phyloP scores from a whole-genome alignment of 108 stramenopile species.

The Asterionellopsis glacialis region DNA sequence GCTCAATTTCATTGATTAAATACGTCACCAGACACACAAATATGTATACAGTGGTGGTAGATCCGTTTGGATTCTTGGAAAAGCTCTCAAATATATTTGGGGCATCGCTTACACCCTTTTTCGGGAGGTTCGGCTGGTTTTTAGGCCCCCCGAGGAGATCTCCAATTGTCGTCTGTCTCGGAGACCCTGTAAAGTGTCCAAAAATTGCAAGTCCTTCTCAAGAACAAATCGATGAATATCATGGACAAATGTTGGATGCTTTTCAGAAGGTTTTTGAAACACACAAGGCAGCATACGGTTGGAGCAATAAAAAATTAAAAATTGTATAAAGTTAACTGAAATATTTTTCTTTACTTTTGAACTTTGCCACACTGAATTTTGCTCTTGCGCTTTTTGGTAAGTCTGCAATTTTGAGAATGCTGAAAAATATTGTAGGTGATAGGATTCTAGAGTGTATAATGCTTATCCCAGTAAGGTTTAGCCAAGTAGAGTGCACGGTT shows the following conservation, averaged over 20 bases:
- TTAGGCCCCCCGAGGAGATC: constrained; percentile 52
- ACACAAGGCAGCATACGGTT: constrained; percentile 63
- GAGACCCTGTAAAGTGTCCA: constrained; percentile 54
- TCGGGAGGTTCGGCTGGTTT: constrained; percentile 62
- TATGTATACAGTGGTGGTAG: constrained; percentile 46
- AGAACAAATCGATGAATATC: constrained; percentile 56
- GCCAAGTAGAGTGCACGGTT: too few relatives aligned
- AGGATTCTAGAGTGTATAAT: too few relatives aligned
- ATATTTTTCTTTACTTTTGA: background rate
- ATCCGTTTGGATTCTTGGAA: constrained; percentile 62
- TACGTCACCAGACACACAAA: constrained; percentile 22
- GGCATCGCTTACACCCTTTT: constrained; percentile 45
- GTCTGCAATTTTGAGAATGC: too few relatives aligned
- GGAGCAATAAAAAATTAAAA: constrained; percentile 31
- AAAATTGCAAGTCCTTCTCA: constrained; percentile 52
- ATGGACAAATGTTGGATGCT: constrained; percentile 39
- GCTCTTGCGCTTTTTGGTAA: too few relatives aligned
- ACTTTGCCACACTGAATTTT: background rate
- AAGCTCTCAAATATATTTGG: constrained; percentile 27
- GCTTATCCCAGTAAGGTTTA: too few relatives aligned
- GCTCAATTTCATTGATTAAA: too few relatives aligned
- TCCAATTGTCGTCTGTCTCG: constrained; percentile 44
- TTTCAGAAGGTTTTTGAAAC: constrained; percentile 52
- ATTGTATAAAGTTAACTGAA: constrained; percentile 21
- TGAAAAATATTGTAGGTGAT: too few relatives aligned